These are phyloP conservation scores for Ceratocystis huliohia DNA, from an alignment of 2,329 filamentous ascomycete genomes.

Conservation along the genomic window DNA sequence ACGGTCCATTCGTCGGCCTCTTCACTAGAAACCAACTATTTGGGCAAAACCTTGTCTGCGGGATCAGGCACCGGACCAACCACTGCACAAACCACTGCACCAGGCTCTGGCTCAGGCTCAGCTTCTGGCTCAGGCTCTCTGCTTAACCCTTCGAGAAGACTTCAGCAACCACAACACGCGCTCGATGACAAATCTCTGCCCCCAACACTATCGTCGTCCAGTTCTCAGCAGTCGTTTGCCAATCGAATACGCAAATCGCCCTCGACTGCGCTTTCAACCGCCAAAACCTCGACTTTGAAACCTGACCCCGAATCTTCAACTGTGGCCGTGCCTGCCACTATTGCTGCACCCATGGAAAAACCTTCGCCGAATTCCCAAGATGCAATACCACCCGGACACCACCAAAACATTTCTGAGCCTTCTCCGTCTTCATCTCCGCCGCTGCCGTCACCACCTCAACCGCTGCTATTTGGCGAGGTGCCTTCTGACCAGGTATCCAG, in stretches of 20 bases:
- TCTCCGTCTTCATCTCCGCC: not conserved
- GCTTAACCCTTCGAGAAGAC: slow-evolving; percentile 2
- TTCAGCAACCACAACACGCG: slow-evolving; percentile 7
- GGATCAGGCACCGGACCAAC: not conserved
- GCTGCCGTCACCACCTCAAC: slow-evolving; percentile 4
- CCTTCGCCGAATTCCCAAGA: not conserved
- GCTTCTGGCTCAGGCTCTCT: slow-evolving; percentile 4
- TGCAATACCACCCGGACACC: not conserved
- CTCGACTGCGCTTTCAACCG: slow-evolving; percentile 23
- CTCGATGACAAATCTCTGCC: slow-evolving; percentile 10
- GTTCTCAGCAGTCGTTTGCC: slow-evolving; percentile 36
- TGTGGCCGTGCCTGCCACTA: not conserved
- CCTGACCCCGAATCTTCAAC: not conserved
- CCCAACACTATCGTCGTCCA: not conserved
- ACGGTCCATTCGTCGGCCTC: slow-evolving; percentile 15
- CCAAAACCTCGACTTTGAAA: not conserved
- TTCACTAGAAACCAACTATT: slow-evolving; percentile 15
- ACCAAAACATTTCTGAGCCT: not conserved
- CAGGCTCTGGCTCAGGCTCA: slow-evolving; percentile 1
- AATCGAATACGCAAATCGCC: slow-evolving; percentile 46
- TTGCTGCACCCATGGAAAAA: slow-evolving; percentile 7
- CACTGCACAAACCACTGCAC: not conserved
- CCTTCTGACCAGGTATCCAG: slow-evolving; percentile 37
- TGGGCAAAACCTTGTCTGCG: slow-evolving; percentile 8
- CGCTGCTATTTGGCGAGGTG: slow-evolving; percentile 63